A percentile compares a stretch with the other conserved stretches of the same genome.
Conservation (phyloP, 345 rosid genomes). For the Arabidopsis suecica region DNA sequence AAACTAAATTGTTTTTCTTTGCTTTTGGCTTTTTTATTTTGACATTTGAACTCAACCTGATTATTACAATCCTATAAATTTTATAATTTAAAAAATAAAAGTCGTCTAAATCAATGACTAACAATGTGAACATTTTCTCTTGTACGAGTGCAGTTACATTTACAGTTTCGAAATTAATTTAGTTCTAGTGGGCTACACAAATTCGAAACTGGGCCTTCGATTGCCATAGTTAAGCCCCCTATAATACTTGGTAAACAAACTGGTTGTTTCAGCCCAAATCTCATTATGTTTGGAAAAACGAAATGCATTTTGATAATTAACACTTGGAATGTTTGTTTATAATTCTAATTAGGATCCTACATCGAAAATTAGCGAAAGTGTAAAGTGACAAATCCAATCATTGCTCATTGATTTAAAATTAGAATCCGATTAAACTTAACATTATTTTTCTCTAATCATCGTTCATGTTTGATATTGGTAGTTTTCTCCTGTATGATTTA, state of each 20-base stretch:
- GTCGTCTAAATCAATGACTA: slow-evolving; percentile 1
- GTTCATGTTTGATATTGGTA: neutral
- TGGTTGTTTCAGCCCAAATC: neutral
- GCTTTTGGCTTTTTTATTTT: neutral
- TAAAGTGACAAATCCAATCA: too few relatives aligned
- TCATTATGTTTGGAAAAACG: neutral
- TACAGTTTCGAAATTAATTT: neutral
- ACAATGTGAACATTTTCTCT: neutral
- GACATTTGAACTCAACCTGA: slow-evolving; percentile 15
- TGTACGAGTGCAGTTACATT: neutral
- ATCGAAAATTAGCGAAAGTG: too few relatives aligned
- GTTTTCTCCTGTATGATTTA: neutral
- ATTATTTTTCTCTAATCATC: too few relatives aligned
- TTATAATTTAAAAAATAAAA: neutral
- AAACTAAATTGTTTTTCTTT: neutral
- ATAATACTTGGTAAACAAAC: neutral
- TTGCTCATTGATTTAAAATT: too few relatives aligned
- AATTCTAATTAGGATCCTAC: too few relatives aligned
- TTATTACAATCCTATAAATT: neutral
- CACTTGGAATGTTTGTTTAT: neutral
- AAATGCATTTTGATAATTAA: neutral
- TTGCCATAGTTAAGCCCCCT: too few relatives aligned
- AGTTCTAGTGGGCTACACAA: neutral
- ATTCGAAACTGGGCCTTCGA: neutral
- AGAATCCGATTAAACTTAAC: too few relatives aligned